These are phyloP conservation scores for Xylaria multiplex DNA, from an alignment of 2,329 filamentous ascomycete genomes.

Conservation along the genomic window DNA sequence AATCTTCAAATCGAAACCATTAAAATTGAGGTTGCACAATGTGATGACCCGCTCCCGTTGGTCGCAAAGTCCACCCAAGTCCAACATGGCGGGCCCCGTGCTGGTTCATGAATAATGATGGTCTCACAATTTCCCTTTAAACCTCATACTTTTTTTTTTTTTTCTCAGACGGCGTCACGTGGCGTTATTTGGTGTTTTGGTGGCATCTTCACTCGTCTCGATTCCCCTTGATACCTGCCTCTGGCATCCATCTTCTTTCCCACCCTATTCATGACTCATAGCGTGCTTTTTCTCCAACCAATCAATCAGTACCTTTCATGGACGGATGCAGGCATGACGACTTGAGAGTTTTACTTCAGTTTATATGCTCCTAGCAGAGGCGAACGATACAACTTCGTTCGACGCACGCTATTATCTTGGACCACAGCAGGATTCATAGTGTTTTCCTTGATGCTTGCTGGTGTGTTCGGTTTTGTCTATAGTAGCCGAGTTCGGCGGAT, in stretches of 20 bases:
- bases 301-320: conserved; percentile 2
- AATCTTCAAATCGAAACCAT: conserved; percentile 2
- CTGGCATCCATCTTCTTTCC: conserved; percentile 24
- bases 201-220: conserved; percentile 31
- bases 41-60: conserved; percentile 11
- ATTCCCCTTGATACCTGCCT: conserved; percentile 43
- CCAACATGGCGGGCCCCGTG: conserved; percentile 16
- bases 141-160: background rate
- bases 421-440: conserved; percentile 3
- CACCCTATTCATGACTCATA: background rate
- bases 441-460: background rate
- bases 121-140: conserved; percentile 6
- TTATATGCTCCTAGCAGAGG: conserved; percentile 10
- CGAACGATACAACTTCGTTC: conserved; percentile 9
- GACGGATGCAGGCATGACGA: conserved; percentile 1
- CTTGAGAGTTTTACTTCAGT: conserved; percentile 2
- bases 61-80: conserved; percentile 15
- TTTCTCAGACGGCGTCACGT: conserved; percentile 39
- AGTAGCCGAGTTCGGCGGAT: conserved; percentile 10
- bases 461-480: conserved; percentile 19
- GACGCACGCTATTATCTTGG: conserved; percentile 1
- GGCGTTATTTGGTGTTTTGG: conserved; percentile 45
- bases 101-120: conserved; percentile 25
- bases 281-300: conserved; percentile 1
- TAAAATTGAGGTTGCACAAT: conserved; percentile 8